phyloP scores from a whole-genome alignment of 306 rosid genomes.

The Datisca glomerata region DNA sequence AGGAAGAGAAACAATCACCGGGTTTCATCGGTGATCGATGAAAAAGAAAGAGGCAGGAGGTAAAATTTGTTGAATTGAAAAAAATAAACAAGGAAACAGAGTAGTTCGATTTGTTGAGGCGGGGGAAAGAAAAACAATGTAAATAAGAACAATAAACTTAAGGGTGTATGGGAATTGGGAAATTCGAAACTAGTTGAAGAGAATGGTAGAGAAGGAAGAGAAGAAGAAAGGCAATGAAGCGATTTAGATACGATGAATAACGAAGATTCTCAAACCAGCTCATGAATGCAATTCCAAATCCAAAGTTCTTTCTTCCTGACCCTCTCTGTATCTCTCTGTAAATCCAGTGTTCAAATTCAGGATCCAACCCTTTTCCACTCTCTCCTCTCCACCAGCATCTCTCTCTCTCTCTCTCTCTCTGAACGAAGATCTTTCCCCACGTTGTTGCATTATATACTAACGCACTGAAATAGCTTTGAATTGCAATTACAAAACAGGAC shows the following conservation, averaged over 20 bases:
- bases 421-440: too few relatives aligned
- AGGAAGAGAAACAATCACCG: not conserved
- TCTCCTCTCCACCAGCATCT: not conserved
- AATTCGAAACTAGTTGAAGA: not conserved
- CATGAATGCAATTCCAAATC: not conserved
- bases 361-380: not conserved
- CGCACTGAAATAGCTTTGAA: too few relatives aligned
- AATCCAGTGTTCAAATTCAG: not conserved
- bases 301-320: too few relatives aligned
- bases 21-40: not conserved
- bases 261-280: constrained; percentile 1
- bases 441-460: too few relatives aligned
- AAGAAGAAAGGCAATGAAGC: not conserved
- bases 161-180: not conserved
- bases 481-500: too few relatives aligned
- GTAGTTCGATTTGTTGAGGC: too few relatives aligned
- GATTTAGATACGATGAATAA: not conserved
- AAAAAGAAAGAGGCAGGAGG: not conserved
- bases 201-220: not conserved
- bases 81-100: too few relatives aligned
- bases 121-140: too few relatives aligned
- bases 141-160: not conserved
- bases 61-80: too few relatives aligned
- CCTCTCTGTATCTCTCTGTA: too few relatives aligned
- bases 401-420: not conserved